These are phyloP conservation scores for Candida patagonica DNA, from an alignment of 805 yeast genomes.

Conservation along the genomic window DNA sequence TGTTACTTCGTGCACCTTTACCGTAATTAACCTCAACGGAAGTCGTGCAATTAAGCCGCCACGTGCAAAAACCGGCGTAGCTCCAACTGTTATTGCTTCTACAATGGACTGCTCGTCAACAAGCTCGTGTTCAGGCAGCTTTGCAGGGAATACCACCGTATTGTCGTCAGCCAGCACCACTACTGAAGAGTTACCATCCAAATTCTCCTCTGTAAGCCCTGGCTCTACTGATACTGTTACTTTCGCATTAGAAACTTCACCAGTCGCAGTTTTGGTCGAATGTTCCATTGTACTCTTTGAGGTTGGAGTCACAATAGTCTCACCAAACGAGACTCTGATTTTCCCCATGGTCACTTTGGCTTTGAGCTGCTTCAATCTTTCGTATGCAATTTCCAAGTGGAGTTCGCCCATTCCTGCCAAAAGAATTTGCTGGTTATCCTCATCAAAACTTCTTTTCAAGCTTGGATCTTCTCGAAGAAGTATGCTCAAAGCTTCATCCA, in stretches of 20 bases:
- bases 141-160: conserved; percentile 13
- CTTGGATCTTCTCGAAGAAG: conserved; percentile 89
- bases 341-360: conserved; percentile 75
- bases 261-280: conserved; percentile 25
- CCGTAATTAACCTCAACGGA: conserved; percentile 52
- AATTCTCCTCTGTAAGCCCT: conserved; percentile 21
- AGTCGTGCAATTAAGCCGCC: conserved; percentile 35
- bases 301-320: conserved; percentile 36
- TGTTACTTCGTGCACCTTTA: conserved; percentile 43
- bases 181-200: neutral
- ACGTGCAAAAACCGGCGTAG: conserved; percentile 34
- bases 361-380: conserved; percentile 69
- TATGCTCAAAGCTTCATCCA: conserved; percentile 59
- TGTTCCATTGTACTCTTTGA: conserved; percentile 8
- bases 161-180: conserved; percentile 31
- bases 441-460: conserved; percentile 55
- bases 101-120: conserved; percentile 24
- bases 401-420: conserved; percentile 96
- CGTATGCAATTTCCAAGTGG: conserved; percentile 81
- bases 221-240: conserved; percentile 24
- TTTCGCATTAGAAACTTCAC: conserved; percentile 22
- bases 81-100: conserved; percentile 24
- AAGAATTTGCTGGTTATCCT: conserved; percentile 82
- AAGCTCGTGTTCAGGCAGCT: conserved; percentile 18
- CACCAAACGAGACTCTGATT: conserved; percentile 85